Evolutionary conservation across 345 rosid genomes (phyloP).

Genomic region (Salix viminalis): DNA sequence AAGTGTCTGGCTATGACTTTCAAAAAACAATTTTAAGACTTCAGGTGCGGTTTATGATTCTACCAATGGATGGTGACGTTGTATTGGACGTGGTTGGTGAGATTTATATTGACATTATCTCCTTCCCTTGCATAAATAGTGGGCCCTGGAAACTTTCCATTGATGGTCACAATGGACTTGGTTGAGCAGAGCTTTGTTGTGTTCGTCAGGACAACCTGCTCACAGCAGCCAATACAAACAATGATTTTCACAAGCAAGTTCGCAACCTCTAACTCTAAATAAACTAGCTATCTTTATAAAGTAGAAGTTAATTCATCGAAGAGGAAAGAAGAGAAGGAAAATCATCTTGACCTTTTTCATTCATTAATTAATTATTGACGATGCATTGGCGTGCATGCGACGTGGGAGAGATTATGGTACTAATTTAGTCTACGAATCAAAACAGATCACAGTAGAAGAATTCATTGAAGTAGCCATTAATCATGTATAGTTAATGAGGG

Average conservation of each 20-base stretch:
- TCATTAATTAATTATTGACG: neutral
- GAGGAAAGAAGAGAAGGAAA: neutral
- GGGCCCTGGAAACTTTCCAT: conserved; percentile 73
- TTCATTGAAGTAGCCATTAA: neutral
- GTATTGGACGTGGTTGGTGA: conserved; percentile 50
- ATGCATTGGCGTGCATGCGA: neutral
- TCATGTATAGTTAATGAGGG: neutral
- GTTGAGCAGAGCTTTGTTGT: conserved; percentile 59
- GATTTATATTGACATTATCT: conserved; percentile 52
- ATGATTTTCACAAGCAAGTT: neutral
- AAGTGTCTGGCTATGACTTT: too few species aligned
- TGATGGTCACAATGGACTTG: conserved; percentile 52
- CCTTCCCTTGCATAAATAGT: conserved; percentile 66
- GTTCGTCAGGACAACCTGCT: conserved; percentile 56
- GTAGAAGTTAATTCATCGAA: neutral
- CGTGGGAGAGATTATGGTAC: neutral
- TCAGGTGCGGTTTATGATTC: neutral
- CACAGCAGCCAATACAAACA: neutral
- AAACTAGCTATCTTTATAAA: neutral
- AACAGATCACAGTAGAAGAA: neutral
- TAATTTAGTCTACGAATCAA: neutral
- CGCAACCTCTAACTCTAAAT: neutral
- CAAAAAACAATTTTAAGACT: neutral
- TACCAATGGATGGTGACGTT: conserved; percentile 77
- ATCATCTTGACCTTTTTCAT: neutral